A percentile compares a stretch with the other conserved stretches of the same genome.
These are phyloP conservation scores for Elsinoe perseae DNA, from an alignment of 2,329 filamentous ascomycete genomes.

Conservation along the genomic window DNA sequence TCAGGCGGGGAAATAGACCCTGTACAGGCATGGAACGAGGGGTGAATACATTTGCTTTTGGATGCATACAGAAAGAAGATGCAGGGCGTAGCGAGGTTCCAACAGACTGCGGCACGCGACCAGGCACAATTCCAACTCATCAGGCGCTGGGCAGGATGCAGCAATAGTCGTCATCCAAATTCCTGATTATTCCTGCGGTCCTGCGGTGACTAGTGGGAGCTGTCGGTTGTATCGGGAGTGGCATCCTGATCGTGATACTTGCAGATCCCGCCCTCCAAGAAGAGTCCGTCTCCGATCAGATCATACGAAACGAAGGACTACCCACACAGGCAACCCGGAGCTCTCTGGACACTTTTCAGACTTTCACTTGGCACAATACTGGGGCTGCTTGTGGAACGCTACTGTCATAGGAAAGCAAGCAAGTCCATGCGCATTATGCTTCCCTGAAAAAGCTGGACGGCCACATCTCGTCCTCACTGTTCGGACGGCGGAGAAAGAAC, in stretches of 20 bases:
- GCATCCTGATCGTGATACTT: not conserved
- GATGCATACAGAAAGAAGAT: not conserved
- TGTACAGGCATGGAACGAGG: not conserved
- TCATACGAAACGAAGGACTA: not conserved
- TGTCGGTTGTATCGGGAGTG: not conserved
- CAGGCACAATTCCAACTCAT: not conserved
- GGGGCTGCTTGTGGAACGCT: too few relatives aligned
- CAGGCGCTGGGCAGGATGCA: conserved; percentile 8
- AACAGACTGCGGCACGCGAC: not conserved
- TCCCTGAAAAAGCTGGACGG: not conserved
- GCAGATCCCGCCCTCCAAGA: not conserved
- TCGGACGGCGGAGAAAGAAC: not conserved
- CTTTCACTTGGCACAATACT: not conserved
- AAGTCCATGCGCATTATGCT: not conserved
- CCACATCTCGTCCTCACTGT: not conserved
- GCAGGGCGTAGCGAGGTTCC: not conserved
- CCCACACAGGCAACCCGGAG: not conserved
- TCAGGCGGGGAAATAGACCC: not conserved
- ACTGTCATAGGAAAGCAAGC: not conserved
- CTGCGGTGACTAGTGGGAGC: conserved; percentile 5
- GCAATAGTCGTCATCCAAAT: not conserved
- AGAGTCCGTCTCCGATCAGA: not conserved
- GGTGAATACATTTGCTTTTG: not conserved
- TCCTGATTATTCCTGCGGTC: conserved; percentile 8
- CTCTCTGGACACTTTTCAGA: not conserved